These are phyloP conservation scores for Cryphonectria carpinicola DNA, from an alignment of 2,329 filamentous ascomycete species.

Conservation along the genomic window DNA sequence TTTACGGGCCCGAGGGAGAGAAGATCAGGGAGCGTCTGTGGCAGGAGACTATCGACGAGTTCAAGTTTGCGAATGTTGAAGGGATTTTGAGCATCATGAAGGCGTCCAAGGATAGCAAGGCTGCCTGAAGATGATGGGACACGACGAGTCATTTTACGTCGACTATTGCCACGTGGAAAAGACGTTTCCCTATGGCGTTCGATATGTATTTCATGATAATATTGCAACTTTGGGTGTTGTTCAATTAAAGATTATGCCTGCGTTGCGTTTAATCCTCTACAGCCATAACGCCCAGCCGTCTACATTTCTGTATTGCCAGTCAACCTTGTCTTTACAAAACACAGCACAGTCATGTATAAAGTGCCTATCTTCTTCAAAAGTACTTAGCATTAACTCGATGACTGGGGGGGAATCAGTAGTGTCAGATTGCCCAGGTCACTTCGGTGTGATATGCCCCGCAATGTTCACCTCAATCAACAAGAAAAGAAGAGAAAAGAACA, in stretches of 20 bases:
- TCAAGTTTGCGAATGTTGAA: conserved; percentile 6
- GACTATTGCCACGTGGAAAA: not conserved
- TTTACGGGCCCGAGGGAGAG: not conserved
- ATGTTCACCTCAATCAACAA: not conserved
- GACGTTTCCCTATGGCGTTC: not conserved
- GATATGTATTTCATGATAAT: not conserved
- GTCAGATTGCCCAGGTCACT: not conserved
- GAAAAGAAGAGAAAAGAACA: not conserved
- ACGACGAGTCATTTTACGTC: not conserved
- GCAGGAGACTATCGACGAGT: conserved; percentile 7
- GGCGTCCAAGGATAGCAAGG: not conserved
- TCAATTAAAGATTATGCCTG: not conserved
- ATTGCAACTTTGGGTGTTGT: not conserved
- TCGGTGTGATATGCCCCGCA: not conserved
- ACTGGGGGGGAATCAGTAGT: not conserved
- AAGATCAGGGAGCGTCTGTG: conserved; percentile 3
- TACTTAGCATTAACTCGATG: too few relatives aligned
- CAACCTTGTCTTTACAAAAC: not conserved
- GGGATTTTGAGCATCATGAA: not conserved
- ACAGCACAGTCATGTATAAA: not conserved
- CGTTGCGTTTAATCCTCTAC: not conserved
- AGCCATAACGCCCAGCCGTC: not conserved
- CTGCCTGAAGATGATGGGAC: not conserved
- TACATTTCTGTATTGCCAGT: not conserved
- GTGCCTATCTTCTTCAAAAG: too few relatives aligned